phyloP scores from a whole-genome alignment of 225 moss, liverwort and hornwort genomes.

The Anthoceros angustus region DNA sequence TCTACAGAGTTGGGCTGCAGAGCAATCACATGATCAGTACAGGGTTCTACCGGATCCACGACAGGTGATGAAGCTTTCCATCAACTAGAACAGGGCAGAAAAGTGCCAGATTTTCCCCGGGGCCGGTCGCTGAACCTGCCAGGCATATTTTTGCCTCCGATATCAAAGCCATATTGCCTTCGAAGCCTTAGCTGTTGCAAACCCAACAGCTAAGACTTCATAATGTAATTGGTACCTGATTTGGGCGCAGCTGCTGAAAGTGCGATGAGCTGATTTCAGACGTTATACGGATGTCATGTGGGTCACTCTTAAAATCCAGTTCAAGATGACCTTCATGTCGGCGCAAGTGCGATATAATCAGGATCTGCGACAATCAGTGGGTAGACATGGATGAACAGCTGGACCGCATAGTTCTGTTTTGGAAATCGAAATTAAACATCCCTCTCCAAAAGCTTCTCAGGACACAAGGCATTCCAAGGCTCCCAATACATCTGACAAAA shows the following conservation, averaged over 20 bases:
- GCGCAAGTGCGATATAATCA: constrained; percentile 34
- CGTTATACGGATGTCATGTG: constrained; percentile 34
- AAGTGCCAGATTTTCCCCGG: too few species aligned
- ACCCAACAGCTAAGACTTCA: constrained; percentile 2
- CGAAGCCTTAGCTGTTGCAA: not conserved
- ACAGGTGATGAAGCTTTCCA: too few species aligned
- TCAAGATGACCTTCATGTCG: constrained; percentile 37
- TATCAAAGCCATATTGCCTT: too few species aligned
- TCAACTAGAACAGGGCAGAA: too few species aligned
- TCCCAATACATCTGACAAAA: not conserved
- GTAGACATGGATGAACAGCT: too few species aligned
- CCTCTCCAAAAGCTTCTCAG: too few species aligned
- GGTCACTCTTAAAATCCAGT: constrained; percentile 37
- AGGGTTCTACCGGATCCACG: too few species aligned
- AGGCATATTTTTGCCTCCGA: not conserved
- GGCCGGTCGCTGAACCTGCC: not conserved
- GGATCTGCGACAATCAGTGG: constrained; percentile 14
- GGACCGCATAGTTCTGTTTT: too few species aligned
- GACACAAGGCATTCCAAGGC: not conserved
- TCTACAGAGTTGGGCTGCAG: constrained; percentile 37
- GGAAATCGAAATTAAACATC: too few species aligned
- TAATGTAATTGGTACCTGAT: constrained; percentile 15
- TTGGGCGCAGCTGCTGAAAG: constrained; percentile 39
- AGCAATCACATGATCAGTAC: too few species aligned
- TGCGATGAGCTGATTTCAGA: constrained; percentile 23